Percentiles rank a stretch among this genome's conserved stretches.
phyloP scores from a whole-genome alignment of 257 asterid genomes.

The Solanum chiquidenum region DNA sequence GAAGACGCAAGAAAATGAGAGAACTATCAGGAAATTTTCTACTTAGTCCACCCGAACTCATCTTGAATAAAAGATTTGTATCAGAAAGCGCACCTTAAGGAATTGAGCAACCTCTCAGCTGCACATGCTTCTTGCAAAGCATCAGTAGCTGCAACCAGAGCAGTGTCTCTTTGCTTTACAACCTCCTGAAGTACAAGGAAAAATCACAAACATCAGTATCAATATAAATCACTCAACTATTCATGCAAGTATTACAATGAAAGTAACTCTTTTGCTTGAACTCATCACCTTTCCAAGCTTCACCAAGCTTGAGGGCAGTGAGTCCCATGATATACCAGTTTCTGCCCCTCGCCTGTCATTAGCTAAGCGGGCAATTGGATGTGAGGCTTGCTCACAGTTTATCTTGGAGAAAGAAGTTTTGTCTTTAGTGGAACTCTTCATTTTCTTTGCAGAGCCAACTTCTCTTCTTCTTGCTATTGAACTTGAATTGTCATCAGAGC shows the following conservation, averaged over 20 bases:
- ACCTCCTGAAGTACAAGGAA: constrained; percentile 36
- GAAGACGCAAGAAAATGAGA: neutral
- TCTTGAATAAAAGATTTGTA: neutral
- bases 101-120: constrained; percentile 66
- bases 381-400: constrained; percentile 11
- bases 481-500: constrained; percentile 50
- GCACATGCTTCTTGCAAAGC: constrained; percentile 79
- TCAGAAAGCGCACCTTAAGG: constrained; percentile 41
- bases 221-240: neutral
- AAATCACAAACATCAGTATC: neutral
- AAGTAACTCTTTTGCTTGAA: neutral
- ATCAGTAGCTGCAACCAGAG: constrained; percentile 55
- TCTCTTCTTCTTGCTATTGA: constrained; percentile 19
- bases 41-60: neutral
- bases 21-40: neutral
- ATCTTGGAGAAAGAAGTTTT: constrained; percentile 16
- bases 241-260: neutral
- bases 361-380: constrained; percentile 19
- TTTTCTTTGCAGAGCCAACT: constrained; percentile 14
- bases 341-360: constrained; percentile 45
- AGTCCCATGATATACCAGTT: constrained; percentile 42
- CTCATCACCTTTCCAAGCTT: constrained; percentile 60
- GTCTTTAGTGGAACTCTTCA: constrained; percentile 17
- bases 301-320: constrained; percentile 41
- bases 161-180: constrained; percentile 46